Percentiles rank a stretch among this genome's conserved stretches.
phyloP scores from a whole-genome alignment of 192 early-diverging fungal genomes.

The Piromyces sp. region DNA sequence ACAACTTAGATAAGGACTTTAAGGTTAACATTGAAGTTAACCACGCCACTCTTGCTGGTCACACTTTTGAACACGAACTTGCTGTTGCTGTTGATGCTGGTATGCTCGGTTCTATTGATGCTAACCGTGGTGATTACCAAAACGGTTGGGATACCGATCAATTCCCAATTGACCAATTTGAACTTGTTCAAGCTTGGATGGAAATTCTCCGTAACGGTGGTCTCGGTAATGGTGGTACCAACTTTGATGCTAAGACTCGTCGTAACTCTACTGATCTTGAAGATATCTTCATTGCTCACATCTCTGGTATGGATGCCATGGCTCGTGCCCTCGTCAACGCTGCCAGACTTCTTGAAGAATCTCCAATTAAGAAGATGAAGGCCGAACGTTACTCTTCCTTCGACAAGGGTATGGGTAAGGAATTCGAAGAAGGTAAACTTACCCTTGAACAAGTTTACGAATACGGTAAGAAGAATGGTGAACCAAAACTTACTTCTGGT shows the following conservation, averaged over 20 bases:
- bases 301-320: no score
- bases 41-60: slow-evolving; percentile 18
- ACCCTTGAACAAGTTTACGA: no score
- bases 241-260: slow-evolving; percentile 21
- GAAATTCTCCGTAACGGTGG: slow-evolving; percentile 11
- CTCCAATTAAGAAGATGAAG: no score
- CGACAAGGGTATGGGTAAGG: no score
- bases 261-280: slow-evolving; percentile 15
- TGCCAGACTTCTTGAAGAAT: no score
- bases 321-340: no score
- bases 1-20: slow-evolving; percentile 14
- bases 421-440: no score
- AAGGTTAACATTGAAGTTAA: slow-evolving; percentile 17
- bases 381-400: no score
- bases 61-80: slow-evolving; percentile 13
- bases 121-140: slow-evolving; percentile 14
- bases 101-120: slow-evolving; percentile 11
- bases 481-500: no score
- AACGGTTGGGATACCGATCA: slow-evolving; percentile 22
- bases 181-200: slow-evolving; percentile 14
- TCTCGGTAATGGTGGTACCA: slow-evolving; percentile 15
- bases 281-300: background rate
- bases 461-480: no score
- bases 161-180: slow-evolving; percentile 14
- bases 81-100: background rate